These are phyloP conservation scores for Dioszegia aurantiaca DNA, from an alignment of 768 basidiomycete species.

Conservation along the genomic window DNA sequence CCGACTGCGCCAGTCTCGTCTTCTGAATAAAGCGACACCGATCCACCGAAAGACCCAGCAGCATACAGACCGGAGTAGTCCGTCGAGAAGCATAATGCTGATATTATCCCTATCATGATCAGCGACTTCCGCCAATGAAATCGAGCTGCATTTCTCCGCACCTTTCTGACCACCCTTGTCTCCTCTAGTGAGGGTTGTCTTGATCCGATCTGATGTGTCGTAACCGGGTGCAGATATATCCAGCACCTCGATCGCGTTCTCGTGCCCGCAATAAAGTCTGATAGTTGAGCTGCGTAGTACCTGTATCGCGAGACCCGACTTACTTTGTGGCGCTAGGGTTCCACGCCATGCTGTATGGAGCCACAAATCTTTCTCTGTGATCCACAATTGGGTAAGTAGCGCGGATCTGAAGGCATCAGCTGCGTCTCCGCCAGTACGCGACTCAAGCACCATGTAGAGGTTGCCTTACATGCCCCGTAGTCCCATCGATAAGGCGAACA, in stretches of 20 bases:
- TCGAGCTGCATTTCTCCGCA: no score
- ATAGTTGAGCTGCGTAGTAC: neutral
- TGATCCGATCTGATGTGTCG: constrained; percentile 61
- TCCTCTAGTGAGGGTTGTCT: constrained; percentile 70
- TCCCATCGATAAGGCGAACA: constrained; percentile 77
- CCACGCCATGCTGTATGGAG: constrained; percentile 80
- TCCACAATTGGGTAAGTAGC: constrained; percentile 91
- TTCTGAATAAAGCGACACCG: constrained; percentile 56
- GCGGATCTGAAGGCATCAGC: constrained; percentile 61
- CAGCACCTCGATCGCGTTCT: constrained; percentile 80
- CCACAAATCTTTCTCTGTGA: constrained; percentile 85
- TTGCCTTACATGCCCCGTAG: constrained; percentile 63
- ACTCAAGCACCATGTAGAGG: neutral
- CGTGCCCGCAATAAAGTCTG: constrained; percentile 83
- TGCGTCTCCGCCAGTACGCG: constrained; percentile 10
- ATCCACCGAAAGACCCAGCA: constrained; percentile 66
- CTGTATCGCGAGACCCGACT: constrained; percentile 19
- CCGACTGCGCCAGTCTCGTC: constrained; percentile 60
- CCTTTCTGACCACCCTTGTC: constrained; percentile 86
- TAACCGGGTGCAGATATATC: constrained; percentile 71
- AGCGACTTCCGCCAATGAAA: no score
- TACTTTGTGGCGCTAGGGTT: constrained; percentile 68
- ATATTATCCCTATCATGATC: constrained; percentile 72
- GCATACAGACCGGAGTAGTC: constrained; percentile 67
- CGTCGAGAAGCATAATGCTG: constrained; percentile 73